These are phyloP conservation scores for Kwoniella dendrophila DNA, from an alignment of 768 basidiomycete species.

Conservation along the genomic window DNA sequence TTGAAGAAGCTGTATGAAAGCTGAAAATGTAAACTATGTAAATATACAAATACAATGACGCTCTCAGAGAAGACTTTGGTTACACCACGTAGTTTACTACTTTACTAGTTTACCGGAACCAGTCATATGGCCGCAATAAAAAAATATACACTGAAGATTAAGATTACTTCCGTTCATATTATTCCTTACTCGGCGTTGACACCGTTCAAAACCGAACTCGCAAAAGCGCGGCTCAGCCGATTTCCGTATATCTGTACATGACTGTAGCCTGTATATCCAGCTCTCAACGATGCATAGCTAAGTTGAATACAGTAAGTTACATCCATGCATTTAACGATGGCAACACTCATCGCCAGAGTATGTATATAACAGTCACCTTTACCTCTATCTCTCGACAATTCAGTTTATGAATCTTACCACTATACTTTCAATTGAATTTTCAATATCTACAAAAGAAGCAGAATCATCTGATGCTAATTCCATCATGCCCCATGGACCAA, in stretches of 20 bases:
- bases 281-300: too few relatives aligned
- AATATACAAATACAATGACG: conserved; percentile 16
- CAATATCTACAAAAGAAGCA: background rate
- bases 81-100: background rate
- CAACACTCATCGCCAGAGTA: too few relatives aligned
- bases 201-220: conserved; percentile 21
- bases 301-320: too few relatives aligned
- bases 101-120: conserved; percentile 19
- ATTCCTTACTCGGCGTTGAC: conserved; percentile 15
- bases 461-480: background rate
- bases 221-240: background rate
- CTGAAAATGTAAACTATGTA: background rate
- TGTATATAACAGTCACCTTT: too few relatives aligned
- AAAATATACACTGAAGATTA: background rate
- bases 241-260: background rate
- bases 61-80: too few relatives aligned
- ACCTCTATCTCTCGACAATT: too few relatives aligned
- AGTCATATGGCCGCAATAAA: conserved; percentile 20
- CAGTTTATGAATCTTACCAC: too few relatives aligned
- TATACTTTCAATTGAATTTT: too few relatives aligned
- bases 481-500: conserved; percentile 5
- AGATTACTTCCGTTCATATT: background rate
- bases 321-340: too few relatives aligned
- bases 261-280: background rate
- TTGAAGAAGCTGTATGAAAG: background rate